These are phyloP conservation scores for Ceratocystis variospora DNA, from an alignment of 2,329 filamentous ascomycete genomes.

Conservation along the genomic window DNA sequence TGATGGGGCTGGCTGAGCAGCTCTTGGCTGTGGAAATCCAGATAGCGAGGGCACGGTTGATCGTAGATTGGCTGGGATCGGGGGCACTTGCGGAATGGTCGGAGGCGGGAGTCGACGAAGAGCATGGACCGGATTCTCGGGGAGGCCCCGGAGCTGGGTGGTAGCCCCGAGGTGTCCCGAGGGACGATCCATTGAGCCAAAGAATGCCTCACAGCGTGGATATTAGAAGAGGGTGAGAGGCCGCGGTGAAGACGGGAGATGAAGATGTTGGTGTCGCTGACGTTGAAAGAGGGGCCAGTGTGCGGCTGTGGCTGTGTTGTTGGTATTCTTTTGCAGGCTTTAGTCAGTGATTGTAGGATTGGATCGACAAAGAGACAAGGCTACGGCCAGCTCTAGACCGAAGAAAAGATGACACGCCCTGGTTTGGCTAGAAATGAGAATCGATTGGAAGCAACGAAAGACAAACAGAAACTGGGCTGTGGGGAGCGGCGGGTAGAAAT, in stretches of 20 bases:
- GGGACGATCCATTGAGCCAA: slow-evolving; percentile 13
- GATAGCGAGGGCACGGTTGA: slow-evolving; percentile 21
- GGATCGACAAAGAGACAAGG: not conserved
- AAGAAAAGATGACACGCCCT: not conserved
- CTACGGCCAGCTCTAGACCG: not conserved
- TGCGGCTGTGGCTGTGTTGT: not conserved
- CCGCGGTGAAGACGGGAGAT: not conserved
- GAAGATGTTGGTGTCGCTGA: not conserved
- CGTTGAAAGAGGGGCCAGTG: not conserved
- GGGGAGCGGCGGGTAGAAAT: not conserved
- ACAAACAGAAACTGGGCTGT: not conserved
- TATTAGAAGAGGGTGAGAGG: not conserved
- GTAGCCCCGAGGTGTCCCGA: slow-evolving; percentile 25
- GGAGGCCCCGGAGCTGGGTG: slow-evolving; percentile 28
- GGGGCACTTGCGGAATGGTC: slow-evolving; percentile 29
- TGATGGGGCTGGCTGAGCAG: slow-evolving; percentile 35
- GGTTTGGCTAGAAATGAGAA: not conserved
- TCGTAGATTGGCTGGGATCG: slow-evolving; percentile 24
- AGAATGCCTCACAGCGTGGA: not conserved
- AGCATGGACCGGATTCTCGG: slow-evolving; percentile 30
- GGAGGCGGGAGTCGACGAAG: slow-evolving; percentile 24
- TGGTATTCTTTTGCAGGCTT: not conserved
- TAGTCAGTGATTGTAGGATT: not conserved
- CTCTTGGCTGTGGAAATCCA: slow-evolving; percentile 17
- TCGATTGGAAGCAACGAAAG: not conserved